Conservation (phyloP, 1,284 basidiomycete species). For the Moniliophthora roreri region DNA sequence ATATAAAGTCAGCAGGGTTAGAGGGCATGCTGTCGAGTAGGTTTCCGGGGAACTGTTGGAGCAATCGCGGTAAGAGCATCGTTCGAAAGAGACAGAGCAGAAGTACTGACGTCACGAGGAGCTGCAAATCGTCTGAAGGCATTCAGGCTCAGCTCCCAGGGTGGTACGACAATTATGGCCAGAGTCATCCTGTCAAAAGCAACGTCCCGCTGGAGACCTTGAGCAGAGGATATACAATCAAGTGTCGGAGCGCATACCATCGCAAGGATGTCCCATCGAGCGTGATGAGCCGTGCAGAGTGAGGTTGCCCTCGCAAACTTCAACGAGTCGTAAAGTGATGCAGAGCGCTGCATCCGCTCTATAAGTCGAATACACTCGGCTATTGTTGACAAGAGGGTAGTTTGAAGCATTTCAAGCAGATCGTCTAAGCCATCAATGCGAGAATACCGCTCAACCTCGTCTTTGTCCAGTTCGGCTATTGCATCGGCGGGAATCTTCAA, state of each 20-base stretch:
- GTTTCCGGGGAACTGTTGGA: conserved; percentile 13
- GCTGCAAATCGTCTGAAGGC: conserved; percentile 20
- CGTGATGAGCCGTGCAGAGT: conserved; percentile 22
- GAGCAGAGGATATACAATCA: background rate
- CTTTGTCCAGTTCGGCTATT: conserved; percentile 15
- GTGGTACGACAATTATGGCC: conserved; percentile 22
- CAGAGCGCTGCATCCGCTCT: conserved; percentile 4
- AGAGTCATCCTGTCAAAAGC: conserved; percentile 14
- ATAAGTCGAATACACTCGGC: conserved; percentile 20
- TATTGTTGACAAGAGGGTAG: conserved; percentile 21
- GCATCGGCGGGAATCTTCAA: conserved; percentile 17
- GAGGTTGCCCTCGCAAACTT: conserved; percentile 18
- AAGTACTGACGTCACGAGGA: conserved; percentile 12
- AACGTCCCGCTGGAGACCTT: conserved; percentile 13
- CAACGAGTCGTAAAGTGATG: conserved; percentile 13
- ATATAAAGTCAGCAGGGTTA: conserved; percentile 9
- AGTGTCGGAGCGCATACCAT: conserved; percentile 14
- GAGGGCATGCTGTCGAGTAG: conserved; percentile 16
- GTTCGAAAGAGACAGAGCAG: background rate
- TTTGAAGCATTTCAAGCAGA: conserved; percentile 15
- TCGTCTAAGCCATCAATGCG: conserved; percentile 22
- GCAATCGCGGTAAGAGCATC: background rate
- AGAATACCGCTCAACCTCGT: conserved; percentile 14
- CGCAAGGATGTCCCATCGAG: conserved; percentile 25
- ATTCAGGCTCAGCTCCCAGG: conserved; percentile 21